Evolutionary conservation across 192 early-diverging fungal genomes (phyloP), one percentile per base, ranked within the genome.

Genomic region (Backusella tarrabulga): DNA sequence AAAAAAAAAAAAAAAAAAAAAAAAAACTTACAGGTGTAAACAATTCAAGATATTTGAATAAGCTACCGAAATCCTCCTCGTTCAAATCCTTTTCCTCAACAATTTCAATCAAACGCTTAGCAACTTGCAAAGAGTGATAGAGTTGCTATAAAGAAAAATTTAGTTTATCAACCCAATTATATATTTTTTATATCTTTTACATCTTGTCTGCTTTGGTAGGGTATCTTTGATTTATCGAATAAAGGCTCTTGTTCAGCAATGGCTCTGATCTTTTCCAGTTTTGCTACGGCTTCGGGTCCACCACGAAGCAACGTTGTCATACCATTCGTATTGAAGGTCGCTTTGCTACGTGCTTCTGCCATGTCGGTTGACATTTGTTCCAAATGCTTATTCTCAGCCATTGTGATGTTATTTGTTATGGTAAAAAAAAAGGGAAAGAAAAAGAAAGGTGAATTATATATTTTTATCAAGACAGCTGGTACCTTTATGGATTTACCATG

Each of bases 261-360:
- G 0, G 70, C 73, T 46, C 85, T 76, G 15, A 90, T 77, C 60
- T 88, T 85, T 23, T 78, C 75, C n/a, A 80, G 63, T 60, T 77
- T 76, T 9, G 75, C 66, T 15, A 89, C 79, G 34, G 46, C 68
- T 7, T 78, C 76, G 23, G 67, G 11, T 66, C 90, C 91, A 72
- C 92, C 91, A 46, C 93, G 91, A 26, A 97, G 81, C 83, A 92
- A 93, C 78, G 90, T 86, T 19, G 93, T 92, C 88, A 97, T 86
- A 34, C 89, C 85, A 17, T 87, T 80, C 50, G 94, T 82, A 15
- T 90, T 87, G 76, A 97, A 97, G 21, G 88, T 84, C 9, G 91
- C 87, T 40, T 87, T 85, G 36, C 82, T 81, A 78, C 96, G 89
- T 82, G 95, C 95, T 35, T 86, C 79, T 36, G 85, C 84, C 67